phyloP scores from a whole-genome alignment of 768 basidiomycete species.

The Tricholoma terreum region DNA sequence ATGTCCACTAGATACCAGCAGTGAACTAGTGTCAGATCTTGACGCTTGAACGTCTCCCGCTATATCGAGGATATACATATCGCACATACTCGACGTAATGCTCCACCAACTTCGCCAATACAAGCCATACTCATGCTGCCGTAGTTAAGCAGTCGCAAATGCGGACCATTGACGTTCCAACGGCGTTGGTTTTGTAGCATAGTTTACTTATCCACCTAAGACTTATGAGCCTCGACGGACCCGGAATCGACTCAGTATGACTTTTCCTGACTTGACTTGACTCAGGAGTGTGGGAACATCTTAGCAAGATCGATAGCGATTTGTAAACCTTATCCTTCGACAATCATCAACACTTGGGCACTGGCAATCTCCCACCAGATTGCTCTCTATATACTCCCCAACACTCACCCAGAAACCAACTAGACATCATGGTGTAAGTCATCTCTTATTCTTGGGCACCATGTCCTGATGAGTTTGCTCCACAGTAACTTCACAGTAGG shows the following conservation, averaged over 20 bases:
- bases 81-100: neutral
- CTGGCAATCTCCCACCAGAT: constrained; percentile 29
- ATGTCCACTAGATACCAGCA: no score
- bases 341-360: constrained; percentile 29
- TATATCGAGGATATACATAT: neutral
- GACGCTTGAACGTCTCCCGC: no score
- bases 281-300: neutral
- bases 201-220: no score
- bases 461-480: constrained; percentile 29
- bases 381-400: constrained; percentile 18
- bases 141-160: no score
- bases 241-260: no score
- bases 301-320: constrained; percentile 1
- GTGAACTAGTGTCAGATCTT: no score
- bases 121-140: no score
- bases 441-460: constrained; percentile 6
- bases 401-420: constrained; percentile 28
- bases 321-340: constrained; percentile 35
- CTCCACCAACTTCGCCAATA: neutral
- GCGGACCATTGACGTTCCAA: no score
- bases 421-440: constrained; percentile 82
- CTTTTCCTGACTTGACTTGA: no score
- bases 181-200: no score
- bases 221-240: no score
- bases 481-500: constrained; percentile 87